phyloP scores from a whole-genome alignment of 169 alveolate genomes.

The Plasmodium cynomolgi region DNA sequence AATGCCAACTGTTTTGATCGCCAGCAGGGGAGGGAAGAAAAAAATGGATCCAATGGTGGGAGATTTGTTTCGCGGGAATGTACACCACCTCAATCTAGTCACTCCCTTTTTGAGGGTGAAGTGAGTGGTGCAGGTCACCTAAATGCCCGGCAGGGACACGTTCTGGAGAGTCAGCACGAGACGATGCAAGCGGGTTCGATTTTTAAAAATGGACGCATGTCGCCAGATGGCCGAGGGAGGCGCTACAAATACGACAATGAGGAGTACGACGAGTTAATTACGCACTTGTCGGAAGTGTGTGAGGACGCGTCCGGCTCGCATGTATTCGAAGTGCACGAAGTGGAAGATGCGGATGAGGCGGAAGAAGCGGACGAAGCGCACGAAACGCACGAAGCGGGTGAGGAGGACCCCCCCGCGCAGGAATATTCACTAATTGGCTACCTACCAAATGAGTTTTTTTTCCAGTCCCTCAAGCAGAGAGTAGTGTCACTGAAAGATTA shows the following conservation, averaged over 20 bases:
- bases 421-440: conserved; percentile 50
- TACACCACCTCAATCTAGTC: not conserved
- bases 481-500: conserved; percentile 6
- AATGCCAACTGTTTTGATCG: not conserved
- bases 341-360: not conserved
- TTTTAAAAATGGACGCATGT: not conserved
- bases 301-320: not conserved
- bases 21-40: not conserved
- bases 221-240: not conserved
- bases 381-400: not conserved
- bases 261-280: conserved; percentile 48
- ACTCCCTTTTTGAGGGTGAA: not conserved
- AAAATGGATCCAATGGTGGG: not conserved
- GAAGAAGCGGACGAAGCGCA: not conserved
- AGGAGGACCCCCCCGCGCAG: not conserved
- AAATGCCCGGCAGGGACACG: not conserved
- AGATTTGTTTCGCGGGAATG: not conserved
- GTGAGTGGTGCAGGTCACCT: not conserved
- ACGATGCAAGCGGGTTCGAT: not conserved
- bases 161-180: not conserved
- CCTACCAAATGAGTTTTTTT: conserved; percentile 60
- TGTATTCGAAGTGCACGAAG: not conserved
- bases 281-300: not conserved
- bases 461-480: conserved; percentile 31
- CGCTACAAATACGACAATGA: conserved; percentile 68